Base-by-base conservation (phyloP, 352 stramenopile genomes). In the Phytophthora megakarya region DNA sequence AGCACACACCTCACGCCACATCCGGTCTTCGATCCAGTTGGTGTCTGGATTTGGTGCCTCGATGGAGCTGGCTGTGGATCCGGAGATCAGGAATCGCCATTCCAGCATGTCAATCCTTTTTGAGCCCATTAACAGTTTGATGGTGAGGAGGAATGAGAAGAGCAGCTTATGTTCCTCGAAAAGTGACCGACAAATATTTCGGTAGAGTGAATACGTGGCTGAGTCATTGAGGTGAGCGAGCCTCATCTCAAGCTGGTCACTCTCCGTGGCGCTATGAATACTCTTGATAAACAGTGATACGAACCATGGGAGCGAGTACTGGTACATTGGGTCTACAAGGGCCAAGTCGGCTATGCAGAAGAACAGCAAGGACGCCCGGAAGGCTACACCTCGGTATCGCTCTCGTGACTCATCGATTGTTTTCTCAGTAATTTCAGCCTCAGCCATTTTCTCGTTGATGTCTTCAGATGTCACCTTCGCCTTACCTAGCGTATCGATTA, bases 131-230 rank as follows among this genome's bases (percentile, higher is more conserved):
- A 95, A 64, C 15, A 96, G 42, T 61, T 94, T 95, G 69, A 96
- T 95, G 15, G 82, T 91, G 12, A 98, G 80, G 39, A 98, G 53
- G 68, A 98, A 98, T 4, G 89, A 97, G 56, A 98, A 97, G 1
- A 98, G 61, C 1, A 98, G 74, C 60, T 98, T 98, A 81, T 98
- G 92, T 33, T 96, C 84, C 67, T 98, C 94, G 61, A 98, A 98
- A 8, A 98, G 79, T 10, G 87, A 97, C 1, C 92, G 77, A 59
- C 94, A 98, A 50, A 98, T 95, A 62, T 97, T 98, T 9, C 85
- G 89, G 68, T 98, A 98, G 15, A 98, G 64, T 30, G 93, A 96
- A 49, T 98, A 98, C 11, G 94, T 98, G 40, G 92, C 93, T 2
- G 83, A 97, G 45, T 98, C 88, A 47, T 97, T 97, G 10, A 98